Evolutionary conservation across 2,329 filamentous ascomycete species (phyloP), one percentile per base, ranked within the genome.

Genomic region (Neospermospora avenae): DNA sequence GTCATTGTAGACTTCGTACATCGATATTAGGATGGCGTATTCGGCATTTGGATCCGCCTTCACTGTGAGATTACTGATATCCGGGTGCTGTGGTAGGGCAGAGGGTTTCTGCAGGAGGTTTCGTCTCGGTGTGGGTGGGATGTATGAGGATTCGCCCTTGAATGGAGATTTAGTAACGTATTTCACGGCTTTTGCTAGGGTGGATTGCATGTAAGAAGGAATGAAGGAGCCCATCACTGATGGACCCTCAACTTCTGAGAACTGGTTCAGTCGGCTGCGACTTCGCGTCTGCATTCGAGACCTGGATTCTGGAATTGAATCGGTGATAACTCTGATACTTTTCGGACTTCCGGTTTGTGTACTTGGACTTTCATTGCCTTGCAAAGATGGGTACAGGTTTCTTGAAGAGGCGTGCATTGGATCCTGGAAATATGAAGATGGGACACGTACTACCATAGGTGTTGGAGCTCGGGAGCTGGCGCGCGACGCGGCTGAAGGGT

Each of bases 1-100:
- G 76, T 99, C 93, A 71, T 99, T 99, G 78, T 99, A 97, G 1
- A 99, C 93, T 74, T 99, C 95, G 75, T 98, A 98, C 93, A 99
- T 99, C 57, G 92, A 96, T 22, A 99, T 82, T 11, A 99, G 79
- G 57, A 99, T 86, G 4, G 89, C 88, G 68, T 97, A 97, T 67
- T 96, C 91, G 57, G 88, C 84, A 20, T 83, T 82, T 0, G 81
- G 79, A 63, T 93, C 89, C 51, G 85, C 79, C 0, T 84, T 80
- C 0, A 96, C 80, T 4, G 81, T 77, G 45, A 96, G 78, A 55
- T 86, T 80, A 74, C 86, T 85, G 55, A 96, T 84, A 64, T 92
- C 86, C 8, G 93, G 93, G 5, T 81, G 77, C 60, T 88, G 85
- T 1, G 93, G 90, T 4, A 95, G 78, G 2, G 81, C 79, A n/a